These are phyloP conservation scores for Aspergillus ustus DNA, from an alignment of 2,329 filamentous ascomycete genomes.

Conservation along the genomic window DNA sequence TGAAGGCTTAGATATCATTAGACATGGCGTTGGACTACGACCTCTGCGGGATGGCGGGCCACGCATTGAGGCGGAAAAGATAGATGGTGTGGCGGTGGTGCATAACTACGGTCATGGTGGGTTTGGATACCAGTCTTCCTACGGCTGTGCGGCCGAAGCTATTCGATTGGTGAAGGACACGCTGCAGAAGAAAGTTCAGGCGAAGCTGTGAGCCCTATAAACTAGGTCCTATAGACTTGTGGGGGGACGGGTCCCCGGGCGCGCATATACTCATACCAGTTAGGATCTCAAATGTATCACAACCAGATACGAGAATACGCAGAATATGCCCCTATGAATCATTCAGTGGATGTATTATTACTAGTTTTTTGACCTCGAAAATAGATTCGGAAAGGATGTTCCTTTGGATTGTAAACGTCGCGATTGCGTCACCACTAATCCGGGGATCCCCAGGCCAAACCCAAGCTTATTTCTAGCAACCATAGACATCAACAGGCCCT, in stretches of 20 bases:
- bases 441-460: neutral
- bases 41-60: slow-evolving; percentile 75
- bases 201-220: slow-evolving; percentile 34
- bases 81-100: slow-evolving; percentile 61
- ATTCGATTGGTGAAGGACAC: slow-evolving; percentile 68
- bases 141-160: slow-evolving; percentile 71
- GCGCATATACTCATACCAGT: neutral
- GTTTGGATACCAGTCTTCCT: slow-evolving; percentile 68
- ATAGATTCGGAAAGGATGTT: neutral
- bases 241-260: too few relatives aligned
- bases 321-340: neutral
- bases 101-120: slow-evolving; percentile 54
- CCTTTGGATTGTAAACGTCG: slow-evolving; percentile 7
- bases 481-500: neutral
- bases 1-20: slow-evolving; percentile 73
- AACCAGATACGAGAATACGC: too few relatives aligned
- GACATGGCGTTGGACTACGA: slow-evolving; percentile 81
- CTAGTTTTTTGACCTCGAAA: neutral
- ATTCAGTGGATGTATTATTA: neutral
- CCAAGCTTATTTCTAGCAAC: neutral
- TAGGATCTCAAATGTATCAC: too few relatives aligned
- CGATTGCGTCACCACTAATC: slow-evolving; percentile 12
- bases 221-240: neutral
- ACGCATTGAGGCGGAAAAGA: slow-evolving; percentile 73
- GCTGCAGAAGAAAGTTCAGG: slow-evolving; percentile 35